Conservation (phyloP, 1,139 yeast species). For the Suzukiozyma palmioleophila region DNA sequence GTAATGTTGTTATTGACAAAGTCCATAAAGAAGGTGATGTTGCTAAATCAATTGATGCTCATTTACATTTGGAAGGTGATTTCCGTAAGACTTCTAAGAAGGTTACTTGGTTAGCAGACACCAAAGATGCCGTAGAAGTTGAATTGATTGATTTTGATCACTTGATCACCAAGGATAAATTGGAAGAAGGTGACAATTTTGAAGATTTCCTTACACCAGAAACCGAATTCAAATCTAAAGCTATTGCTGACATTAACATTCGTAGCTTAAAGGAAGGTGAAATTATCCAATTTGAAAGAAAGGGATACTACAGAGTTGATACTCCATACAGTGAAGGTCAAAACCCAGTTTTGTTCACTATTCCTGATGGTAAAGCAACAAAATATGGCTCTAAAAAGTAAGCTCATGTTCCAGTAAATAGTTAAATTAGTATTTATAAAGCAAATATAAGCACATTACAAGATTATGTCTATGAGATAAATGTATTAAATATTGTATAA, state of each 20-base stretch:
- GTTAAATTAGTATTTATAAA: background rate
- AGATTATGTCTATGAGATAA: too few relatives aligned
- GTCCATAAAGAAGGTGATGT: constrained; percentile 57
- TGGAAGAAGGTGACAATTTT: constrained; percentile 91
- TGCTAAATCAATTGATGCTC: constrained; percentile 67
- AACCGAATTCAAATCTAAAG: constrained; percentile 80
- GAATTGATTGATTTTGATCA: constrained; percentile 93
- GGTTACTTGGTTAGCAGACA: constrained; percentile 91
- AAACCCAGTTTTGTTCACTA: constrained; percentile 80
- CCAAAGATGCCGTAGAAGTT: constrained; percentile 63
- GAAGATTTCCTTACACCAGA: constrained; percentile 88
- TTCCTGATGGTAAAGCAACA: constrained; percentile 93
- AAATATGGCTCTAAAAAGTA: constrained; percentile 65
- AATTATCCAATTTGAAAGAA: constrained; percentile 92
- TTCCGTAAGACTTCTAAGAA: constrained; percentile 96
- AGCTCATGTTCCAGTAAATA: constrained; percentile 8
- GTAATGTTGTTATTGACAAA: constrained; percentile 80
- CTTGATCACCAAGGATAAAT: constrained; percentile 90
- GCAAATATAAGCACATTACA: too few relatives aligned
- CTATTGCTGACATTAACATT: constrained; percentile 79
- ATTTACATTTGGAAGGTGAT: constrained; percentile 90
- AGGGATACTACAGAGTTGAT: constrained; percentile 92
- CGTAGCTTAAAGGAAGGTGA: constrained; percentile 77
- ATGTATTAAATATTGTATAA: too few relatives aligned
- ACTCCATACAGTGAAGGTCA: constrained; percentile 52